phyloP scores from a whole-genome alignment of 257 asterid species.

The Solanum chilense region DNA sequence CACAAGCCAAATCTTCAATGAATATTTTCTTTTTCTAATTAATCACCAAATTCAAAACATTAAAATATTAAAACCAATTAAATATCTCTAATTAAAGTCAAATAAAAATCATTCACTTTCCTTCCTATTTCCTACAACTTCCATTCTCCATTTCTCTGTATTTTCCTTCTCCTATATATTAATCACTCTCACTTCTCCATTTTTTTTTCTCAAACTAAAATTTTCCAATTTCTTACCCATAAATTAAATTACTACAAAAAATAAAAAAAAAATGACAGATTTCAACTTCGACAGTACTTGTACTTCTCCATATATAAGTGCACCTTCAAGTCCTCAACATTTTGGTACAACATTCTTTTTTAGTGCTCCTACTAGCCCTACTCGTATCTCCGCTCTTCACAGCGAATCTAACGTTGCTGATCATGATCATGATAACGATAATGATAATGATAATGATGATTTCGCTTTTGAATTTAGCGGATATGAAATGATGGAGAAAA shows the following conservation, averaged over 20 bases:
- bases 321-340: constrained; percentile 55
- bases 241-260: neutral
- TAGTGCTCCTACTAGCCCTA: constrained; percentile 64
- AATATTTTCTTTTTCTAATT: neutral
- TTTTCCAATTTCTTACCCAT: neutral
- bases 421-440: constrained; percentile 7
- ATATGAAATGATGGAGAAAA: constrained; percentile 24
- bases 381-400: constrained; percentile 10
- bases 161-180: neutral
- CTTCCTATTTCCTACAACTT: neutral
- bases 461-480: constrained; percentile 80
- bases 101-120: neutral
- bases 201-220: neutral
- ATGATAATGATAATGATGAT: constrained; percentile 3
- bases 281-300: constrained; percentile 44
- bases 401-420: neutral
- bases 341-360: constrained; percentile 20
- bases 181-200: neutral
- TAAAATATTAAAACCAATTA: neutral
- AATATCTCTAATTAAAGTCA: neutral
- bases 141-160: neutral
- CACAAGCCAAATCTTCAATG: too few species aligned
- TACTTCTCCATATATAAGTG: constrained; percentile 47
- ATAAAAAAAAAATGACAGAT: neutral
- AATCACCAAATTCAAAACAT: neutral